These are phyloP conservation scores for Lipomyces sp. DNA, from an alignment of 805 yeast genomes.

Conservation along the genomic window DNA sequence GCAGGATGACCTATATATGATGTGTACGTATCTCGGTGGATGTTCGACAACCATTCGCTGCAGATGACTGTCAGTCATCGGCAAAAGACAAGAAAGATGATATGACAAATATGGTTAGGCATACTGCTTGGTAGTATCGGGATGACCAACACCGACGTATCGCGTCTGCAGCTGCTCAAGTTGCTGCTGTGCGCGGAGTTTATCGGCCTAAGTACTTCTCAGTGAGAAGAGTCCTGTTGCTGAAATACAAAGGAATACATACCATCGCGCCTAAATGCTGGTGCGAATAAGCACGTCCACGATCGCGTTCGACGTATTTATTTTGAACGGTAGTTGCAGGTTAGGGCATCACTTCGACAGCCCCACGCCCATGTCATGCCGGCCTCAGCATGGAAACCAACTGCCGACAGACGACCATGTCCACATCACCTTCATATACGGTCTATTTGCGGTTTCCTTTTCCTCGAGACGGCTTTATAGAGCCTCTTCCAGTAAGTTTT, in stretches of 20 bases:
- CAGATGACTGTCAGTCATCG: not conserved
- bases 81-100: not conserved
- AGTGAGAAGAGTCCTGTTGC: not conserved
- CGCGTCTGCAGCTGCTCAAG: slow-evolving; percentile 31
- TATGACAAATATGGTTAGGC: slow-evolving; percentile 8
- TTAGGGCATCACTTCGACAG: too few species aligned
- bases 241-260: not conserved
- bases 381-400: not conserved
- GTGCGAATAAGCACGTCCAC: too few species aligned
- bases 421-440: slow-evolving; percentile 18
- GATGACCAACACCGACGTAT: slow-evolving; percentile 69
- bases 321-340: too few species aligned
- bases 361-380: too few species aligned
- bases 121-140: slow-evolving; percentile 58
- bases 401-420: not conserved
- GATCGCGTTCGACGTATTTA: too few species aligned
- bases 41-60: slow-evolving; percentile 64
- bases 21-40: slow-evolving; percentile 64
- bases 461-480: slow-evolving; percentile 42
- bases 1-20: slow-evolving; percentile 59
- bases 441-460: slow-evolving; percentile 48
- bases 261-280: too few species aligned
- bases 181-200: slow-evolving; percentile 31
- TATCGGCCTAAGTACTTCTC: slow-evolving; percentile 27
- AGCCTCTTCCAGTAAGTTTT: slow-evolving; percentile 38